These are phyloP conservation scores for Calonectria henricotiae DNA, from an alignment of 2,329 filamentous ascomycete species.

Conservation along the genomic window DNA sequence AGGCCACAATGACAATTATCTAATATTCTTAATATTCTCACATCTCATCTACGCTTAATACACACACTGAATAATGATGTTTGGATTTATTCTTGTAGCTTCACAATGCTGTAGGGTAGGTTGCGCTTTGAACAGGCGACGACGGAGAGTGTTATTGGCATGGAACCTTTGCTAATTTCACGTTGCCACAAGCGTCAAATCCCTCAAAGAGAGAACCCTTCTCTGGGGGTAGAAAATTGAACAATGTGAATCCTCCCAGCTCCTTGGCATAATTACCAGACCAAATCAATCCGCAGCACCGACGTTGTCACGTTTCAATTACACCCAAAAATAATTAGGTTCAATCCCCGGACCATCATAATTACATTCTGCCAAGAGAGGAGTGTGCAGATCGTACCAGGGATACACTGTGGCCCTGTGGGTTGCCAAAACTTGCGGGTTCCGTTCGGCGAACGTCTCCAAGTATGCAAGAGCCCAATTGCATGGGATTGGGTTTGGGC, in stretches of 20 bases:
- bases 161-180: background rate
- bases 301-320: background rate
- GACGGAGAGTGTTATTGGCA: background rate
- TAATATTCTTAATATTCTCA: background rate
- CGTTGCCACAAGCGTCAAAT: background rate
- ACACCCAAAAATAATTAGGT: background rate
- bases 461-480: background rate
- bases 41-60: background rate
- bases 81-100: background rate
- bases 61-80: background rate
- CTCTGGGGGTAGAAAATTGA: background rate
- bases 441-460: background rate
- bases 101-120: background rate
- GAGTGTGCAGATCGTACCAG: conserved; percentile 1
- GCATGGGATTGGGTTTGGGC: conserved; percentile 10
- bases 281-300: background rate
- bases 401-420: background rate
- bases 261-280: background rate
- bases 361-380: conserved; percentile 7
- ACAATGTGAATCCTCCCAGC: background rate
- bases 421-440: background rate
- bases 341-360: background rate
- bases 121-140: background rate
- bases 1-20: too few species aligned
- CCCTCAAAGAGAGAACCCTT: background rate